A percentile compares a stretch with the other conserved stretches of the same genome.
phyloP scores from a whole-genome alignment of 2,329 filamentous ascomycete genomes.

The Cephalotrichum gorgonifer region DNA sequence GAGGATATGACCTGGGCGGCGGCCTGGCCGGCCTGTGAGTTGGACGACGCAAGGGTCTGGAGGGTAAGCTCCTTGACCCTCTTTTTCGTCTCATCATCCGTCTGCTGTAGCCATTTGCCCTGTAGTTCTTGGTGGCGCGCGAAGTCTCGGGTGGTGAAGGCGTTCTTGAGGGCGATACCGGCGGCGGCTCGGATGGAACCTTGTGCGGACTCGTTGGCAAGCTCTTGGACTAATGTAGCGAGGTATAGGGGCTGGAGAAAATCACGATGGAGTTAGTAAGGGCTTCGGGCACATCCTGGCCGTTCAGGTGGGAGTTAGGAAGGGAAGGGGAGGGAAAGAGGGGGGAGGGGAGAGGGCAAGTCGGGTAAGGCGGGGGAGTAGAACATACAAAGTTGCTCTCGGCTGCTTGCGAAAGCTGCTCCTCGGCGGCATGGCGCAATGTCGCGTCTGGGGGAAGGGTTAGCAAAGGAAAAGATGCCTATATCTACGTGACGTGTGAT shows the following conservation, averaged over 20 bases:
- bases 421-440: slow-evolving; percentile 83
- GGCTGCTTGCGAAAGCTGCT: slow-evolving; percentile 85
- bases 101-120: slow-evolving; percentile 81
- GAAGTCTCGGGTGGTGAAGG: slow-evolving; percentile 89
- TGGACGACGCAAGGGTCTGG: slow-evolving; percentile 70
- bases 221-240: slow-evolving; percentile 80
- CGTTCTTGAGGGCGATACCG: slow-evolving; percentile 95
- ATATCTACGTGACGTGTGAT: slow-evolving; percentile 8
- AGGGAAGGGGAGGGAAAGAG: background rate
- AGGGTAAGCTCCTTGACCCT: slow-evolving; percentile 86
- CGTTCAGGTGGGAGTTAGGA: background rate
- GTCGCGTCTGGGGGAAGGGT: slow-evolving; percentile 53
- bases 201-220: slow-evolving; percentile 80
- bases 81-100: slow-evolving; percentile 71
- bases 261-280: slow-evolving; percentile 9
- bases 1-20: slow-evolving; percentile 92
- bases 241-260: slow-evolving; percentile 73
- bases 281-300: background rate
- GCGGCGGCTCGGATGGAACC: slow-evolving; percentile 85
- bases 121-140: slow-evolving; percentile 81
- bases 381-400: slow-evolving; percentile 83
- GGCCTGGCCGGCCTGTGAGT: slow-evolving; percentile 75
- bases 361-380: background rate
- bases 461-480: background rate
- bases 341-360: background rate